phyloP scores from a whole-genome alignment of 2,329 filamentous ascomycete species.

The Nigrograna mackinnonii region DNA sequence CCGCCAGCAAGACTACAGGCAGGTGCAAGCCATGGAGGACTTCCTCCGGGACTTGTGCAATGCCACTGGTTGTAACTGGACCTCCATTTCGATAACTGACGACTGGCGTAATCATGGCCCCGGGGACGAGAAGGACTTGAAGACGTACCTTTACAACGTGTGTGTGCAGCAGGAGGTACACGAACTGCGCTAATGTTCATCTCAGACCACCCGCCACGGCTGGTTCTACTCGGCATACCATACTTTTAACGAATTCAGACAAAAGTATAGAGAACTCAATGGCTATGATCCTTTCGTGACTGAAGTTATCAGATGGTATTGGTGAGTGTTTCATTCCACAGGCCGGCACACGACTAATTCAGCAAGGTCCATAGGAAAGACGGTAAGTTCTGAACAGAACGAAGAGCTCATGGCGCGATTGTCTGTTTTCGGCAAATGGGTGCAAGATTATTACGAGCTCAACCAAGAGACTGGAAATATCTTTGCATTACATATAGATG shows the following conservation, averaged over 20 bases:
- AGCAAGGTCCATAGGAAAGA: background rate
- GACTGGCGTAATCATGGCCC: background rate
- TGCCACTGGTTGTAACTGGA: too few relatives aligned
- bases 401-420: background rate
- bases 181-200: background rate
- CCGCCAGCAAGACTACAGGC: too few relatives aligned
- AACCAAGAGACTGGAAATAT: background rate
- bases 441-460: background rate
- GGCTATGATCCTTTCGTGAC: background rate
- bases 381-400: background rate
- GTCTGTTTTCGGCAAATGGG: background rate
- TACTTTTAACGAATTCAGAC: background rate
- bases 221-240: background rate
- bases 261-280: background rate
- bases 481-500: background rate
- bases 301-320: background rate
- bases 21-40: too few relatives aligned
- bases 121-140: background rate
- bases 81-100: background rate
- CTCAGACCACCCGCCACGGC: background rate
- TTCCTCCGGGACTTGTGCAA: too few relatives aligned
- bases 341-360: background rate
- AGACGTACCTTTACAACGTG: background rate
- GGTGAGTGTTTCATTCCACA: background rate
- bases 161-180: background rate